Conservation (phyloP, 352 stramenopile genomes). For the Phytopythium aichiense region DNA sequence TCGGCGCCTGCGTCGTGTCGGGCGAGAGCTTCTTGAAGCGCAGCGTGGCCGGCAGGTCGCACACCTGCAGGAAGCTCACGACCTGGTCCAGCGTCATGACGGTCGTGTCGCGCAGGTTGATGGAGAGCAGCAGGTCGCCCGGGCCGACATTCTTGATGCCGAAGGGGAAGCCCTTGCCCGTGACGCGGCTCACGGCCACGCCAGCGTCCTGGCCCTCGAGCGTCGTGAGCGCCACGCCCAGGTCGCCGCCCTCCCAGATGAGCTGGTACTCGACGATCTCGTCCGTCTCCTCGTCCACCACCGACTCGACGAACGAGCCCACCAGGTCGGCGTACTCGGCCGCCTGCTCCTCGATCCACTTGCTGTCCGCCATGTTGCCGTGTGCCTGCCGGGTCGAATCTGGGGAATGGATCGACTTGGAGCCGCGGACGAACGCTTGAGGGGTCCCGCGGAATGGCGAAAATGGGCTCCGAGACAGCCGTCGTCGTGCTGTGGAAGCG, state of each 20-base stretch:
- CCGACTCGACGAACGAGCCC: slow-evolving; percentile 81
- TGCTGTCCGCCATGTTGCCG: slow-evolving; percentile 21
- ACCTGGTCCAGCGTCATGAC: slow-evolving; percentile 78
- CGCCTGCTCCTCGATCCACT: slow-evolving; percentile 84
- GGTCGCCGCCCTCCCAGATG: slow-evolving; percentile 84
- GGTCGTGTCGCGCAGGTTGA: slow-evolving; percentile 81
- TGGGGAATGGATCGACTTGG: no score
- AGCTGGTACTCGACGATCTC: slow-evolving; percentile 88
- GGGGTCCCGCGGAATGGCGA: not conserved
- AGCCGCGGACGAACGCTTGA: not conserved
- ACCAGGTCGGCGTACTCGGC: slow-evolving; percentile 83
- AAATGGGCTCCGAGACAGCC: not conserved
- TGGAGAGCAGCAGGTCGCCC: slow-evolving; percentile 75
- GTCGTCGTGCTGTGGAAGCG: not conserved
- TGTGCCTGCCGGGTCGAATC: no score
- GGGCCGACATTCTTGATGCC: slow-evolving; percentile 86
- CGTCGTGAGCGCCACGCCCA: slow-evolving; percentile 81
- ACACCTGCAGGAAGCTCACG: slow-evolving; percentile 78
- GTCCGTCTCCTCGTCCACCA: slow-evolving; percentile 77
- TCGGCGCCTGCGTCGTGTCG: slow-evolving; percentile 34
- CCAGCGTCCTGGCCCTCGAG: slow-evolving; percentile 48
- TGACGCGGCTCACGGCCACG: slow-evolving; percentile 78
- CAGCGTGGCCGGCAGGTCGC: slow-evolving; percentile 77
- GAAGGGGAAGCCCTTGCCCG: slow-evolving; percentile 83
- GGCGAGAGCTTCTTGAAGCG: slow-evolving; percentile 84